These are phyloP conservation scores for Leucocoprinus birnbaumii DNA, from an alignment of 768 basidiomycete genomes.

Conservation along the genomic window DNA sequence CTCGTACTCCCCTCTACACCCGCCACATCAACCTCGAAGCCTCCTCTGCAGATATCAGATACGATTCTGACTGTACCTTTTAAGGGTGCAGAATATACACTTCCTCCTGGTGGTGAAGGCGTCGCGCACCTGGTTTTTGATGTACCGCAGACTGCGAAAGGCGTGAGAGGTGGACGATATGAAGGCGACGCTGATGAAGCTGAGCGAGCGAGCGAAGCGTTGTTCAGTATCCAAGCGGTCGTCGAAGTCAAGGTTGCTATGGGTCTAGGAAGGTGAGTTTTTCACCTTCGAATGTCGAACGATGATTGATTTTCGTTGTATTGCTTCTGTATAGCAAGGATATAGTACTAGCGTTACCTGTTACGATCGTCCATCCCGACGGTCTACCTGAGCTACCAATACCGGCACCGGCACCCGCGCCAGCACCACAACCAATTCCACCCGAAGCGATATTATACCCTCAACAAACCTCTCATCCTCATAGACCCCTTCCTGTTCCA, in stretches of 20 bases:
- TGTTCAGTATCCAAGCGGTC: conserved; percentile 69
- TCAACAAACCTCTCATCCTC: conserved; percentile 1
- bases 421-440: background rate
- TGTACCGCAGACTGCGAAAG: conserved; percentile 64
- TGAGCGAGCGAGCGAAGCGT: conserved; percentile 38
- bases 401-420: no score
- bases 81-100: conserved; percentile 70
- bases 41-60: conserved; percentile 65
- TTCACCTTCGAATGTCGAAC: no score
- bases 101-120: conserved; percentile 73
- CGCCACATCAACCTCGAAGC: conserved; percentile 30
- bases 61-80: conserved; percentile 67
- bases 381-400: conserved; percentile 41
- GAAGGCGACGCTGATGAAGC: conserved; percentile 40
- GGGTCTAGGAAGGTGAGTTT: conserved; percentile 58
- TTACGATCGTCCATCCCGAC: conserved; percentile 62
- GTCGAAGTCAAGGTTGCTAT: conserved; percentile 52
- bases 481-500: background rate
- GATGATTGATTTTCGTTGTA: conserved; percentile 9
- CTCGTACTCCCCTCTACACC: conserved; percentile 47
- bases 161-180: conserved; percentile 60
- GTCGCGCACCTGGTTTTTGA: conserved; percentile 79
- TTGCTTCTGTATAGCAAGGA: conserved; percentile 53
- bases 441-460: conserved; percentile 6
- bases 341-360: conserved; percentile 59